Evolutionary conservation across 2,329 filamentous ascomycete genomes (phyloP), one percentile per base, ranked within the genome.

Genomic region (Coniochaeta pulveracea): DNA sequence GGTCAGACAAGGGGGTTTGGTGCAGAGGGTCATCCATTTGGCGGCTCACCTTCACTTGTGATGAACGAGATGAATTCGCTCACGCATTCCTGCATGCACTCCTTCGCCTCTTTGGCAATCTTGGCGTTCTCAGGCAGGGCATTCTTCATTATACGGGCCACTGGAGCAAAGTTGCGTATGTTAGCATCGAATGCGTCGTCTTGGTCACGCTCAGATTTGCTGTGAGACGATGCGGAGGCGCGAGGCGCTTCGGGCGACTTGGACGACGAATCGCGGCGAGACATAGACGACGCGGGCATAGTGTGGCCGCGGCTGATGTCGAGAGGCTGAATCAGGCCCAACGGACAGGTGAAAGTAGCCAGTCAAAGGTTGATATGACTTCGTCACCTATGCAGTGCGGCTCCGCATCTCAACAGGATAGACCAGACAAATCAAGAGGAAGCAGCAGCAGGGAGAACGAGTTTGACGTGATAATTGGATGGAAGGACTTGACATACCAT

Each of bases 21-120:
- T 3, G 11, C 21, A 34, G 33, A 64, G 19, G 7, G 18, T 4
- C 14, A 5, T 30, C n/a, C 16, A 19, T 21, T 33, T 10, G n/a
- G 12, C 10, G 14, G 19, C 81, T 54, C 58, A 94, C 91, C 91
- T 72, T 98, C 91, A 58, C 89, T 96, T 22, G 91, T 98, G 55
- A 98, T 96, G 69, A 98, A 98, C 6, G 85, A 94, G 66, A 98
- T 98, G 60, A 98, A 98, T 63, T 98, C 91, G 76, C 88, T 95
- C 38, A 98, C 91, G 54, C 91, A 98, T 60, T 98, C 91, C 60
- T 98, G 91, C 91, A 98, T 96, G 63, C 91, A 98, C 57, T 98
- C 91, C 60, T 98, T 98, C 36, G 91, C 91, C 56, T 98, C 91
- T 56, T 98, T 98, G 39, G 88, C 88, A 40, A 98, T 98, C 63